Evolutionary conservation across 1,284 basidiomycete species (phyloP), one percentile per base, ranked within the genome.

Genomic region (Boletus semigastroideus): DNA sequence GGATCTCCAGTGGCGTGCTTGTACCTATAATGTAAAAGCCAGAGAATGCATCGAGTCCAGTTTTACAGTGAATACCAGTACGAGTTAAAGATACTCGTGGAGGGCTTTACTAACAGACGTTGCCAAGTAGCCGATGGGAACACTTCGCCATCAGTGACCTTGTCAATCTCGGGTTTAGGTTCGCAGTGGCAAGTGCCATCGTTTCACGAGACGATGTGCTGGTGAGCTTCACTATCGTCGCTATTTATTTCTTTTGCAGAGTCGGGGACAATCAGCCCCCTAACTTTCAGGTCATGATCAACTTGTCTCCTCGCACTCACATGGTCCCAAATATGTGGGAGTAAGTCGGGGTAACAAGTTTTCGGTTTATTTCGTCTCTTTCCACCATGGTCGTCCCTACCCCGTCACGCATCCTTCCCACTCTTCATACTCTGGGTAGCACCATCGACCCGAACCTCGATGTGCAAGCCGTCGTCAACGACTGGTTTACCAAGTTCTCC

Each of bases 401-500:
- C 5, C 14, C 47, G 17, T 30, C 44, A 4, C 42, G 36, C 16
- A 25, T 22, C 16, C 60, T 65, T 45, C 64, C 67, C n/a, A 65
- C 67, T 30, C 55, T 65, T 14, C 48, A 48, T 10, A 51, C 17
- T 42, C 60, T 69, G 2, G 50, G 64, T 31, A 57, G 52, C 17
- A 42, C 49, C 25, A 10, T 68, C 27, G 49, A 59, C 36, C 43
- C 66, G 9, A 46, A 55, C 27, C 19, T 64, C 27, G 53, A 68
- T 9, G 55, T 53, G 2, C 58, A 42, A 4, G 48, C 42, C 5
- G 28, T 64, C 19, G 60, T 42, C 13, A 31, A 42, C 13, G 45
- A 46, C n/a, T 65, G 63, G 63, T 65, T 69, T 48, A 7, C 40
- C 49, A 50, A 42, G 16, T 69, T 69, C 37, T 2, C 31, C 31